These are phyloP conservation scores for Aspergillus sp. DNA, from an alignment of 2,329 filamentous ascomycete species.

Conservation along the genomic window DNA sequence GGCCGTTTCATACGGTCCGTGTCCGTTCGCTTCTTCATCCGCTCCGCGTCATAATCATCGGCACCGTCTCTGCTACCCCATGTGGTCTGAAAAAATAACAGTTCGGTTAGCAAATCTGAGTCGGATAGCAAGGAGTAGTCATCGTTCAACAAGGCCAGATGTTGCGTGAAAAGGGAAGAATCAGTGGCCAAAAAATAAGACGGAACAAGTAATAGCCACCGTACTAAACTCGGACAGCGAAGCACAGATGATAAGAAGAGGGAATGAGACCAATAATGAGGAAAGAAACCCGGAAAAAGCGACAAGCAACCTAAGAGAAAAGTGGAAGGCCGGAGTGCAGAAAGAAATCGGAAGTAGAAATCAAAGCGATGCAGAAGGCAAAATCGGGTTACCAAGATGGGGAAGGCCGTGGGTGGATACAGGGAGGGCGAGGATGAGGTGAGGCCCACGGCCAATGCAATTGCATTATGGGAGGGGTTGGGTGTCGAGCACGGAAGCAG, in stretches of 20 bases:
- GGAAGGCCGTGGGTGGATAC: not conserved
- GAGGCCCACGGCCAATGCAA: conserved; percentile 4
- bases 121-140: not conserved
- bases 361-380: not conserved
- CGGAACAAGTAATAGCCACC: not conserved
- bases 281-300: not conserved
- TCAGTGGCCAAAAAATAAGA: not conserved
- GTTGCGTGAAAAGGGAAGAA: not conserved
- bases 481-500: not conserved
- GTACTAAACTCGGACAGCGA: not conserved
- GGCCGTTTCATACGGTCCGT: conserved; percentile 37
- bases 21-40: conserved; percentile 56
- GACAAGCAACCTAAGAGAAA: not conserved
- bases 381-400: conserved; percentile 7
- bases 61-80: conserved; percentile 94
- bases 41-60: conserved; percentile 76
- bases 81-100: conserved; percentile 66
- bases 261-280: not conserved
- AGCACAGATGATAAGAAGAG: not conserved
- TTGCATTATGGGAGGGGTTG: conserved; percentile 9
- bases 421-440: not conserved
- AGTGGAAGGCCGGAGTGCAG: not conserved
- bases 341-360: not conserved
- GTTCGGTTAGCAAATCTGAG: conserved; percentile 5
- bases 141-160: not conserved